Percentiles rank a stretch among this genome's conserved stretches.
Conservation (phyloP, 2,329 filamentous ascomycete species). For the Daldinia sp. region DNA sequence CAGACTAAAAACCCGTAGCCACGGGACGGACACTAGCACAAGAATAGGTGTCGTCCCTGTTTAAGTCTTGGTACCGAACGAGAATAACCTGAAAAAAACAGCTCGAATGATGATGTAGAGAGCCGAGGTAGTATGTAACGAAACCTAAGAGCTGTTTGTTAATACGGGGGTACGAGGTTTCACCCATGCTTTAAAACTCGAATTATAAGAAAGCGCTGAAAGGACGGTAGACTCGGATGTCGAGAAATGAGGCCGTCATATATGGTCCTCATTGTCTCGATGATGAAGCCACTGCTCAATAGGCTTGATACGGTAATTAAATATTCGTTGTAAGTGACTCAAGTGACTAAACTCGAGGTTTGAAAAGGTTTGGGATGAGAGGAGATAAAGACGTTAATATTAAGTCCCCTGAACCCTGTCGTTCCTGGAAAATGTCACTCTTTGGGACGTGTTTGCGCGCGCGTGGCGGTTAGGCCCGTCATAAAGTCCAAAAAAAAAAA, state of each 20-base stretch:
- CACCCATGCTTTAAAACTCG: slow-evolving; percentile 11
- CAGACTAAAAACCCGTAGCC: slow-evolving; percentile 34
- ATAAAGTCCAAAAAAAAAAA: slow-evolving; percentile 18
- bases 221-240: background rate
- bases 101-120: slow-evolving; percentile 17
- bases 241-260: slow-evolving; percentile 9
- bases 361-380: slow-evolving; percentile 11
- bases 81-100: background rate
- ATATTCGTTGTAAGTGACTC: background rate
- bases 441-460: slow-evolving; percentile 44
- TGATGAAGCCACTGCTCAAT: background rate
- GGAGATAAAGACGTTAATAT: slow-evolving; percentile 40
- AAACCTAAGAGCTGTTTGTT: background rate
- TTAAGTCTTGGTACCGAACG: background rate
- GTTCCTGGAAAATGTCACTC: slow-evolving; percentile 39
- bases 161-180: slow-evolving; percentile 11
- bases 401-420: slow-evolving; percentile 40
- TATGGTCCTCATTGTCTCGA: background rate
- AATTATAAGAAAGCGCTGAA: background rate
- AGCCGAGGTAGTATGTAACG: slow-evolving; percentile 28
- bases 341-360: background rate
- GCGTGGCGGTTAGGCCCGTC: slow-evolving; percentile 40
- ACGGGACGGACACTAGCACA: slow-evolving; percentile 32
- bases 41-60: slow-evolving; percentile 14
- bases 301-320: slow-evolving; percentile 1